phyloP scores from a whole-genome alignment of 1,284 basidiomycete species.

The Malassezia brasiliensis region DNA sequence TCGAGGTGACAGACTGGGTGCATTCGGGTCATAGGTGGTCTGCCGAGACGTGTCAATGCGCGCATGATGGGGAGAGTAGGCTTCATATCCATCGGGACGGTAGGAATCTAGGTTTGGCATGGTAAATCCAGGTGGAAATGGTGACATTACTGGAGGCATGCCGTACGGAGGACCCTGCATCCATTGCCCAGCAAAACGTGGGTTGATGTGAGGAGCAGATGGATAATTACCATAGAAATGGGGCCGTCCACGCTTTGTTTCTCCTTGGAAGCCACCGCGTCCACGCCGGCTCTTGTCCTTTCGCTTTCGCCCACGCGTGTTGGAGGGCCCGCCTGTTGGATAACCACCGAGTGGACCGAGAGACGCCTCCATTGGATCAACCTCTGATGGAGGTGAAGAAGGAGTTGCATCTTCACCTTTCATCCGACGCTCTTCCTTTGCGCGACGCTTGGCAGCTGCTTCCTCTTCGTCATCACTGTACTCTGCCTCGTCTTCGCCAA shows the following conservation, averaged over 20 bases:
- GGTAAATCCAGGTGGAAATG: background rate
- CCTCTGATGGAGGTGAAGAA: background rate
- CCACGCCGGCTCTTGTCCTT: background rate
- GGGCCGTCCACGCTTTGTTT: background rate
- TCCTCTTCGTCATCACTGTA: constrained; percentile 85
- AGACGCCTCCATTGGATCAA: constrained; percentile 8
- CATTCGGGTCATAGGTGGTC: background rate
- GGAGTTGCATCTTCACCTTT: too few relatives aligned
- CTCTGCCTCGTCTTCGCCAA: constrained; percentile 70
- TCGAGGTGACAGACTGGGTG: background rate
- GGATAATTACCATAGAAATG: background rate
- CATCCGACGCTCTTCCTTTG: constrained; percentile 29
- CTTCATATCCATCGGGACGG: background rate
- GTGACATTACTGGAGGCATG: background rate
- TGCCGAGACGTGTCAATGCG: background rate
- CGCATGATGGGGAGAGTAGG: background rate
- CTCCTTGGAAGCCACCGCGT: background rate
- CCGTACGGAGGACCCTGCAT: background rate
- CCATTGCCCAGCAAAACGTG: constrained; percentile 14
- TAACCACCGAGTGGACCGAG: constrained; percentile 13
- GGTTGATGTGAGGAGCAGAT: constrained; percentile 14
- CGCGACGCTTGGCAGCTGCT: constrained; percentile 55
- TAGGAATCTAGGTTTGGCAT: background rate
- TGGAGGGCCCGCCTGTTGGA: background rate
- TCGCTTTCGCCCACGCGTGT: background rate